phyloP scores from a whole-genome alignment of 306 rosid genomes.

The Ammopiptanthus mongolicus region DNA sequence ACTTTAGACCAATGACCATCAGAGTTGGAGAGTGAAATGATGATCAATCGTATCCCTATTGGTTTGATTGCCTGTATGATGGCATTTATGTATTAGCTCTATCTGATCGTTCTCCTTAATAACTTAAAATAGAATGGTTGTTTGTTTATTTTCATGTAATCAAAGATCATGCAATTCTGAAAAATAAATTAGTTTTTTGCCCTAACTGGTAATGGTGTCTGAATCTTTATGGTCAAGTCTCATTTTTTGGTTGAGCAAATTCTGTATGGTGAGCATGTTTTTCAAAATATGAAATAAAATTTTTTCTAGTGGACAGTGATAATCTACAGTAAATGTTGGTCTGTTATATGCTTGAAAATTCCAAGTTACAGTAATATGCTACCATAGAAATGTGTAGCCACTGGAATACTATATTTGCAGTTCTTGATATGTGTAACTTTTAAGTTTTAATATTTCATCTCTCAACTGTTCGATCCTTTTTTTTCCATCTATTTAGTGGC shows the following conservation, averaged over 20 bases:
- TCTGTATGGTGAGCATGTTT: too few relatives aligned
- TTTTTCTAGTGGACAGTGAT: background rate
- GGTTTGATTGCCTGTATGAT: too few relatives aligned
- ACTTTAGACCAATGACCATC: background rate
- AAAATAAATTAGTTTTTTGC: too few relatives aligned
- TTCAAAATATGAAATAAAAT: background rate
- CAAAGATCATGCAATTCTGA: too few relatives aligned
- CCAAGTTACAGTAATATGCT: background rate
- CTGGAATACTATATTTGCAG: background rate
- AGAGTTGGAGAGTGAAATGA: background rate
- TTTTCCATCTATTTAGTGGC: constrained; percentile 30
- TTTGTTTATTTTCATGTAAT: too few relatives aligned
- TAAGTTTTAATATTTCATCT: background rate
- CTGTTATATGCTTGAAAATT: background rate
- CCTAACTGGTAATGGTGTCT: too few relatives aligned
- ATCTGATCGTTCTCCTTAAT: too few relatives aligned
- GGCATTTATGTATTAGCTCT: too few relatives aligned
- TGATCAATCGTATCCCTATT: too few relatives aligned
- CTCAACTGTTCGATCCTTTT: background rate
- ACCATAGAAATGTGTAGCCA: background rate
- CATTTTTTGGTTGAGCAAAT: too few relatives aligned
- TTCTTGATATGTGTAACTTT: background rate
- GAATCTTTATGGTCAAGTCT: too few relatives aligned
- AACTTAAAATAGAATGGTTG: too few relatives aligned
- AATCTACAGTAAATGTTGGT: background rate